A percentile compares a stretch with the other conserved stretches of the same genome.
Evolutionary conservation across 2,329 filamentous ascomycete genomes (phyloP).

Genomic region (Calonectria pauciramosa): DNA sequence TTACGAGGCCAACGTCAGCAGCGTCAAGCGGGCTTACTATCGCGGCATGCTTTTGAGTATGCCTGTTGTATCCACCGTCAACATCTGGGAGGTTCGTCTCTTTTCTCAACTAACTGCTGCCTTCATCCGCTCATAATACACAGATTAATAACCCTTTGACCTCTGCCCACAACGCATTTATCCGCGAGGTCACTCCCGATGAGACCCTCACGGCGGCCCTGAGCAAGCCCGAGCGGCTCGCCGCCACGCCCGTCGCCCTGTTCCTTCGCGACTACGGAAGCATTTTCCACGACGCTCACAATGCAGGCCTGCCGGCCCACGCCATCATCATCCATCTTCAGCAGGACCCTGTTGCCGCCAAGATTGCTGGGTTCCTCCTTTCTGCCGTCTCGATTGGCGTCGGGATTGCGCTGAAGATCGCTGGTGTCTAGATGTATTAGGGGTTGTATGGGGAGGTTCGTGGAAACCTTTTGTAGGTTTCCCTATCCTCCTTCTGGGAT

Average conservation of each 20-base stretch:
- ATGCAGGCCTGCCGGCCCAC: not conserved
- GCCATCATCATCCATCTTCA: not conserved
- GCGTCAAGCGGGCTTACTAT: not conserved
- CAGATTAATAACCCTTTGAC: not conserved
- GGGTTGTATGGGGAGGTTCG: too few species aligned
- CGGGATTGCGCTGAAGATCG: not conserved
- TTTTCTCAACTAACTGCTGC: not conserved
- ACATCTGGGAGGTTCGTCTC: not conserved
- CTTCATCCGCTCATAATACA: not conserved
- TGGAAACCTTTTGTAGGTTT: too few species aligned
- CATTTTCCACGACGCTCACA: not conserved
- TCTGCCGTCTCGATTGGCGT: not conserved
- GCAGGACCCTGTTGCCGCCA: not conserved
- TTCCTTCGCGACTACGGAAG: not conserved
- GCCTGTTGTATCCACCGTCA: not conserved
- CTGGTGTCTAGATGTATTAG: not conserved
- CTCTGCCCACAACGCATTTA: not conserved
- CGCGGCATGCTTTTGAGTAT: not conserved
- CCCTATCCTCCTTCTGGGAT: too few species aligned
- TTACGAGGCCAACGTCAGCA: not conserved
- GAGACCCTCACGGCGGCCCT: not conserved
- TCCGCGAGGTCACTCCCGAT: not conserved
- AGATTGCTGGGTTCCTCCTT: not conserved
- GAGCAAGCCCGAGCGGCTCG: not conserved
- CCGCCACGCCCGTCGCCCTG: not conserved